These are phyloP conservation scores for Delonix regia DNA, from an alignment of 306 rosid genomes.

Conservation along the genomic window DNA sequence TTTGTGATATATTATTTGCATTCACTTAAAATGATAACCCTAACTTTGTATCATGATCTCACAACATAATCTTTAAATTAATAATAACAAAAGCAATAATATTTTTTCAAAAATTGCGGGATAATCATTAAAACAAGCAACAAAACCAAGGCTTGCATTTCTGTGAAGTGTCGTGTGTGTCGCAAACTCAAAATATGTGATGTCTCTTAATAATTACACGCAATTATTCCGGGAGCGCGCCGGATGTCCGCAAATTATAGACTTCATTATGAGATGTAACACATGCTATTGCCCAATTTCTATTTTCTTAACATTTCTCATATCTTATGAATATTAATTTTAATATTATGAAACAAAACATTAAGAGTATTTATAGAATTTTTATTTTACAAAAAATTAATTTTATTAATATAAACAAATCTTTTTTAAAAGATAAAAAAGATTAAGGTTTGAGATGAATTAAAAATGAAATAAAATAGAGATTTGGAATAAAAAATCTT, in stretches of 20 bases:
- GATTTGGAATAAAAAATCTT: no score
- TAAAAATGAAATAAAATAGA: no score
- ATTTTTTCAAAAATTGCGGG: neutral
- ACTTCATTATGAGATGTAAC: slow-evolving; percentile 20
- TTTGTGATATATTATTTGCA: neutral
- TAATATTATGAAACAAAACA: no score
- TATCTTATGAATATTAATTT: no score
- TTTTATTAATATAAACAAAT: no score
- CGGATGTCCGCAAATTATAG: slow-evolving; percentile 29
- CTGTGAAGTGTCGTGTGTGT: slow-evolving; percentile 20
- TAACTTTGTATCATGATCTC: neutral
- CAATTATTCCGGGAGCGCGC: slow-evolving; percentile 21
- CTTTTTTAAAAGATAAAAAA: no score
- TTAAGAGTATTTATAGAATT: no score
- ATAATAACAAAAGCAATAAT: neutral
- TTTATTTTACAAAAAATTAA: no score
- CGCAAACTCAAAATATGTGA: neutral
- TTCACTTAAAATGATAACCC: neutral
- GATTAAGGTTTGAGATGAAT: no score
- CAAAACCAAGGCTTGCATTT: neutral
- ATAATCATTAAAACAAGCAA: neutral
- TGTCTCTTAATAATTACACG: neutral
- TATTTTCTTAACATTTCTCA: neutral
- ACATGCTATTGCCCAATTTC: neutral
- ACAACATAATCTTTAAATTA: neutral